These are phyloP conservation scores for Puccinia horiana DNA, from an alignment of 1,284 basidiomycete species.

Conservation along the genomic window DNA sequence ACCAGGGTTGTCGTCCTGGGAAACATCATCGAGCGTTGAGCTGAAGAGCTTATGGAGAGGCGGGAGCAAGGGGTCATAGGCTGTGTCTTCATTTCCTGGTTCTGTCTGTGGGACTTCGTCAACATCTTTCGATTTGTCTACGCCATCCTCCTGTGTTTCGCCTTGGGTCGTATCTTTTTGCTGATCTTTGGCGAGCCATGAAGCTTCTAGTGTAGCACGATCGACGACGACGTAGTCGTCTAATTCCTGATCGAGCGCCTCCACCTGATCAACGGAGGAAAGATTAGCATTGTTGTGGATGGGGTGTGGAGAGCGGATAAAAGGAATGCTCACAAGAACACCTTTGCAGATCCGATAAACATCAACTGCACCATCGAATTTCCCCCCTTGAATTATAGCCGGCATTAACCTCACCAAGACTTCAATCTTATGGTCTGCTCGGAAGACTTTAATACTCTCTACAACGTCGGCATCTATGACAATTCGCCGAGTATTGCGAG, in stretches of 20 bases:
- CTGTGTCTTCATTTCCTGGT: slow-evolving; percentile 11
- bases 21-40: neutral
- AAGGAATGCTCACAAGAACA: slow-evolving; percentile 66
- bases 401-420: slow-evolving; percentile 67
- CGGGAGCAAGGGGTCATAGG: slow-evolving; percentile 52
- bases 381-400: slow-evolving; percentile 54
- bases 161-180: neutral
- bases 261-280: slow-evolving; percentile 64
- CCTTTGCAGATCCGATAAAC: slow-evolving; percentile 66
- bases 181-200: slow-evolving; percentile 46
- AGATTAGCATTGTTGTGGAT: neutral
- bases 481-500: slow-evolving; percentile 78
- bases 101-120: slow-evolving; percentile 17
- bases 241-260: slow-evolving; percentile 71
- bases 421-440: slow-evolving; percentile 81
- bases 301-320: neutral
- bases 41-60: slow-evolving; percentile 54
- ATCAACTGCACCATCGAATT: slow-evolving; percentile 62
- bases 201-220: slow-evolving; percentile 51
- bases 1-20: neutral
- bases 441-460: slow-evolving; percentile 74
- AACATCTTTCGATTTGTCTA: neutral
- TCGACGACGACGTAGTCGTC: slow-evolving; percentile 55
- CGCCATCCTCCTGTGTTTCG: neutral
- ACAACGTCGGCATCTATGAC: slow-evolving; percentile 86